Percentiles rank a stretch among this genome's conserved stretches.
Conservation (phyloP, 805 yeast genomes). For the Sungouiella blattae region DNA sequence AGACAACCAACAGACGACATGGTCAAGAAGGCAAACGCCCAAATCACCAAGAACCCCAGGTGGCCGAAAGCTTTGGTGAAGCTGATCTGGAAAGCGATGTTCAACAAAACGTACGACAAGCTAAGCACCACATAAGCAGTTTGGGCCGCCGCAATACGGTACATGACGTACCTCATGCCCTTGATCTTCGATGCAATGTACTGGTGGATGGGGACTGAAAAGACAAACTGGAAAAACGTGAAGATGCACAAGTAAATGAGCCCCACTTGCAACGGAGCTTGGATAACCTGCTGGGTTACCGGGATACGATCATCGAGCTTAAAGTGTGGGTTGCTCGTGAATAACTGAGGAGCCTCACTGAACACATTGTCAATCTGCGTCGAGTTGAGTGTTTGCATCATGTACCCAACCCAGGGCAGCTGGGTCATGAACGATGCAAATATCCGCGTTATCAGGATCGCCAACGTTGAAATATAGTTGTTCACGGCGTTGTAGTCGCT, state of each 20-base stretch:
- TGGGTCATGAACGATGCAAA: conserved; percentile 17
- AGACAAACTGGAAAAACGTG: conserved; percentile 32
- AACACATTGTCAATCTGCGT: conserved; percentile 9
- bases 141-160: conserved; percentile 26
- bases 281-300: conserved; percentile 20
- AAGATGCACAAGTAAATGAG: conserved; percentile 29
- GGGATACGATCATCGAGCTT: conserved; percentile 22
- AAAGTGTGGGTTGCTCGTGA: conserved; percentile 25
- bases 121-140: conserved; percentile 24
- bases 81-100: conserved; percentile 25
- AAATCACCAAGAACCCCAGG: conserved; percentile 32
- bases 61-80: conserved; percentile 23
- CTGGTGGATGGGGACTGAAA: conserved; percentile 24
- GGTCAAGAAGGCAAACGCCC: conserved; percentile 27
- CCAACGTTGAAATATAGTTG: conserved; percentile 18
- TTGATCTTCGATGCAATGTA: conserved; percentile 24
- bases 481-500: conserved; percentile 30
- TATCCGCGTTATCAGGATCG: conserved; percentile 13
- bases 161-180: conserved; percentile 22
- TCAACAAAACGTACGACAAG: conserved; percentile 26
- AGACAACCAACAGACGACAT: conserved; percentile 31
- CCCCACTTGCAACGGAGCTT: conserved; percentile 33
- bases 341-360: conserved; percentile 18
- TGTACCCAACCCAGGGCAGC: conserved; percentile 15
- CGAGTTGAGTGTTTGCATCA: conserved; percentile 12